Evolutionary conservation across 768 basidiomycete genomes (phyloP).

Genomic region (Suillus clintonianus): DNA sequence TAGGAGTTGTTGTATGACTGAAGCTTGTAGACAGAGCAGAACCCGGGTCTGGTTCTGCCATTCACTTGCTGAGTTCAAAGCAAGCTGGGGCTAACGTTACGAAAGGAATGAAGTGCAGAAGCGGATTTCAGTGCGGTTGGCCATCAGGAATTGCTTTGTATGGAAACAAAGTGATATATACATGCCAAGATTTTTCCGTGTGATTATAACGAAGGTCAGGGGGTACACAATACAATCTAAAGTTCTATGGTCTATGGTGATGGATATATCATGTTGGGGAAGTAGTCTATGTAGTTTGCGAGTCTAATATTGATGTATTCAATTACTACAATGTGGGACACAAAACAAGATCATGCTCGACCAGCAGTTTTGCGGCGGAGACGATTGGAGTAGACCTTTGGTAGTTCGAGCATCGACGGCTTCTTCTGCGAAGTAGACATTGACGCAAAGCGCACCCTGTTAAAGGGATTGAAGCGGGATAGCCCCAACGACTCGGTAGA

Average conservation of each 20-base stretch:
- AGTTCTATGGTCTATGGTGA: background rate
- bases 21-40: constrained; percentile 20
- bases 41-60: constrained; percentile 34
- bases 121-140: background rate
- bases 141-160: background rate
- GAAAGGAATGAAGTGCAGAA: background rate
- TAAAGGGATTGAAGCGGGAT: constrained; percentile 15
- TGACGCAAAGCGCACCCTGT: background rate
- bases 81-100: background rate
- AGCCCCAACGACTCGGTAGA: constrained; percentile 6
- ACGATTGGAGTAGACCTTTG: constrained; percentile 11
- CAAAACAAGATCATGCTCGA: constrained; percentile 6
- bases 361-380: constrained; percentile 12
- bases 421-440: background rate
- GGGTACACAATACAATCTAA: background rate
- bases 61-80: constrained; percentile 12
- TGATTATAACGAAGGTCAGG: constrained; percentile 8
- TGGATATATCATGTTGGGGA: background rate
- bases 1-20: constrained; percentile 17
- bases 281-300: background rate
- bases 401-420: background rate
- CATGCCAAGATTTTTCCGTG: background rate
- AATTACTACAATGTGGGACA: background rate
- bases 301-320: background rate
- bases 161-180: background rate